Evolutionary conservation across 192 early-diverging fungal genomes (phyloP).

Genomic region (Dimargaris xerosporica): DNA sequence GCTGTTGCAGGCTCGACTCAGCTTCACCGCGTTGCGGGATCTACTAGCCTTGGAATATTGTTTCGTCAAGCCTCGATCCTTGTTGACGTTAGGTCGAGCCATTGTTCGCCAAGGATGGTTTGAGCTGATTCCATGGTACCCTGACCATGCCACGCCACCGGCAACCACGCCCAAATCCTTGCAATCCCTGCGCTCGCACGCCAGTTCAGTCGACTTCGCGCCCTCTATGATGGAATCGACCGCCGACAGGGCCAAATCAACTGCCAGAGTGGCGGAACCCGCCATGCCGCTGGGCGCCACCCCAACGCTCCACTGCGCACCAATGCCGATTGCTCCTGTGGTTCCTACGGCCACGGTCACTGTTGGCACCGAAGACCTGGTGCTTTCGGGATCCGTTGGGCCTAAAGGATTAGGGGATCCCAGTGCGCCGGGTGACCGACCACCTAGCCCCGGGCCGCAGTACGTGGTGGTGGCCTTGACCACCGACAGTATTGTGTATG

Average conservation of each 20-base stretch:
- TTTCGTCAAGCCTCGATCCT: slow-evolving; percentile 1
- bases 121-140: slow-evolving; percentile 9
- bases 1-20: background rate
- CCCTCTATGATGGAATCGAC: no score
- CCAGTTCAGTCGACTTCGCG: no score
- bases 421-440: background rate
- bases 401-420: background rate
- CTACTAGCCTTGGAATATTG: slow-evolving; percentile 1
- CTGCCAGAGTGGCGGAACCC: no score
- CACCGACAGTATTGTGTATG: background rate
- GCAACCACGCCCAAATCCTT: no score
- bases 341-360: background rate
- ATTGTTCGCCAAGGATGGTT: background rate
- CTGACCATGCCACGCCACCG: background rate
- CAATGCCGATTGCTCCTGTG: background rate
- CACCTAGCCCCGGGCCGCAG: no score
- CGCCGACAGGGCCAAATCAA: no score
- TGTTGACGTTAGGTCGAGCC: background rate
- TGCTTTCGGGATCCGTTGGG: background rate
- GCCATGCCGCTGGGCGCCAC: no score
- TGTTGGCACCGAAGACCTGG: background rate
- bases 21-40: background rate
- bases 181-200: no score
- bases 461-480: background rate
- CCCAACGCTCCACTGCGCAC: background rate